A percentile compares a stretch with the other conserved stretches of the same genome.
These are phyloP conservation scores for Aegilops bicornis DNA, from an alignment of 176 grass and related monocot genomes.

Conservation along the genomic window DNA sequence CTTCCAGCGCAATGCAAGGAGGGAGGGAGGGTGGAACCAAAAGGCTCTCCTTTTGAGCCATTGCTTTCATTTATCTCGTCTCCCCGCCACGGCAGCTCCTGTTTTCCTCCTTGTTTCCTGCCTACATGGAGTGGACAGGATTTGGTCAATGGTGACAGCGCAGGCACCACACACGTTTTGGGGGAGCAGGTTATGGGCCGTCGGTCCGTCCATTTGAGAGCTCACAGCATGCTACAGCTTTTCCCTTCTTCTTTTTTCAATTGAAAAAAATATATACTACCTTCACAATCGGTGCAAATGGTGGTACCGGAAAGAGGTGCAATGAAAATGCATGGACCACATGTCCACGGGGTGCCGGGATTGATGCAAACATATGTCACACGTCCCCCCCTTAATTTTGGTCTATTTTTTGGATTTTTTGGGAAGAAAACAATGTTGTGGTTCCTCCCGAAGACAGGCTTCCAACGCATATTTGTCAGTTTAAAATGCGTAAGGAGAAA, in stretches of 20 bases:
- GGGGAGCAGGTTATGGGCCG: constrained; percentile 24
- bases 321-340: constrained; percentile 40
- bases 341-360: not conserved
- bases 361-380: not conserved
- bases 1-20: not conserved
- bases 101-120: not conserved
- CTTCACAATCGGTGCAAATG: not conserved
- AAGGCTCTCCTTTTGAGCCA: constrained; percentile 32
- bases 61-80: constrained; percentile 15
- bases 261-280: not conserved
- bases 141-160: constrained; percentile 33
- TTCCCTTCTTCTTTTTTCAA: not conserved
- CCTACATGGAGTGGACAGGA: constrained; percentile 39
- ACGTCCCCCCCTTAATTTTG: not conserved
- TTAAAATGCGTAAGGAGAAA: no score
- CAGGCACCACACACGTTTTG: not conserved
- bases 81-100: not conserved
- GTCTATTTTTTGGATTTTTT: not conserved
- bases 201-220: constrained; percentile 30
- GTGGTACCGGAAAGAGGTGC: constrained; percentile 16
- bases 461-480: no score
- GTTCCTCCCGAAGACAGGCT: not conserved
- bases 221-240: constrained; percentile 25
- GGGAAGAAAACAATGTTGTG: not conserved
- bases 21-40: constrained; percentile 28